Evolutionary conservation across 768 basidiomycete genomes (phyloP), one percentile per base, ranked within the genome.

Genomic region (Tylopilus balloui): DNA sequence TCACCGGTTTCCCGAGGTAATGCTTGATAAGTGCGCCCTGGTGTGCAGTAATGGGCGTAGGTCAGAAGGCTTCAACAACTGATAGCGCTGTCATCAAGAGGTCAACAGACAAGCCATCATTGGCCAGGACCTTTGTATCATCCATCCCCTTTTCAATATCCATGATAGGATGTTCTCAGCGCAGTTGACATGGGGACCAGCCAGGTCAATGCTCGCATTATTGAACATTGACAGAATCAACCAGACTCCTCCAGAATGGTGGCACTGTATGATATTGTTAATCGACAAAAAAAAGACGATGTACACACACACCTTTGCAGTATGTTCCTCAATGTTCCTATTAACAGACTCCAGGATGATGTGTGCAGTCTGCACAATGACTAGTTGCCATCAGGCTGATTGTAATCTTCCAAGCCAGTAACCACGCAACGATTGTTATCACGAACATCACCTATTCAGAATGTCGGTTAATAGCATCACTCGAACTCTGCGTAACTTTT

Each of bases 91-190:
- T 4, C 12, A 24, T 21, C 31, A 50, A 45, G n/a, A 45, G 19
- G n/a, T 45, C 25, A 23, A 7, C 43, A 17, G 1, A 17, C 3
- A 38, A 40, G 4, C 37, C 50, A 17, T 51, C 39, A 11, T 19
- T 36, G 13, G 45, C 45, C 1, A 51, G 14, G 11, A 47, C 39
- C 0, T 21, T n/a, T 2, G 28, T 25, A 15, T 45, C 15, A 36
- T 40, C 45, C 23, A 29, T 29, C 37, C 34, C 40, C 38, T 46
- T 44, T 23, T 52, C 50, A n/a, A n/a, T n/a, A n/a, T 45, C 50
- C 24, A 21, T 27, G n/a, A n/a, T n/a, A n/a, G n/a, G n/a, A n/a
- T n/a, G n/a, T n/a, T n/a, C n/a, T n/a, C n/a, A n/a, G n/a, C n/a
- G n/a, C n/a, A n/a, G n/a, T n/a, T n/a, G n/a, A n/a, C n/a, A n/a